phyloP scores from a whole-genome alignment of 2,329 filamentous ascomycete species.

The Penicillium sp. region DNA sequence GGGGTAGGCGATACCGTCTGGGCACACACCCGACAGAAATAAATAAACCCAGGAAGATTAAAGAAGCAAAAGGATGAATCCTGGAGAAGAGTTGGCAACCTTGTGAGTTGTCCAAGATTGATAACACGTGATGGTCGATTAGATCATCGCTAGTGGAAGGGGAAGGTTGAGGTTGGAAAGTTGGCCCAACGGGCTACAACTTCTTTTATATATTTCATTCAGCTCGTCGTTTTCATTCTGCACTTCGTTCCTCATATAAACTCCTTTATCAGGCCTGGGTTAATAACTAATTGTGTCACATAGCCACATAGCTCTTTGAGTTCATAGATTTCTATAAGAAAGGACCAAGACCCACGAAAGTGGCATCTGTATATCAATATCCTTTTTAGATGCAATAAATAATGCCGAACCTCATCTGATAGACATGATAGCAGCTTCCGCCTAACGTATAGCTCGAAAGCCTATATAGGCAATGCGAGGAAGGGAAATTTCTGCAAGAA shows the following conservation, averaged over 20 bases:
- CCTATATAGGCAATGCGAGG: neutral
- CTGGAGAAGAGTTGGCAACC: neutral
- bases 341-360: neutral
- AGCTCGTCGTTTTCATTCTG: neutral
- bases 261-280: neutral
- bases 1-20: neutral
- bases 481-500: neutral
- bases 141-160: conserved; percentile 16
- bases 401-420: neutral
- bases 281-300: neutral
- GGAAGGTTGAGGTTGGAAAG: neutral
- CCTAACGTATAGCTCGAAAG: neutral
- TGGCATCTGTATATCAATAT: neutral
- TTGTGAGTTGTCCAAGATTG: neutral
- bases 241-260: neutral
- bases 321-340: neutral
- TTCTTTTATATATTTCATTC: neutral
- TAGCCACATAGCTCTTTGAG: neutral
- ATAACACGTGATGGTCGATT: conserved; percentile 22
- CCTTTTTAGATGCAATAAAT: neutral
- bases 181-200: neutral
- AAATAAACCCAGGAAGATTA: neutral
- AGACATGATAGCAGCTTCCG: neutral
- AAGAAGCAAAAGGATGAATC: neutral
- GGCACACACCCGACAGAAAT: neutral